These are phyloP conservation scores for Tylopilus orsonianus DNA, from an alignment of 1,284 basidiomycete species.

Conservation along the genomic window DNA sequence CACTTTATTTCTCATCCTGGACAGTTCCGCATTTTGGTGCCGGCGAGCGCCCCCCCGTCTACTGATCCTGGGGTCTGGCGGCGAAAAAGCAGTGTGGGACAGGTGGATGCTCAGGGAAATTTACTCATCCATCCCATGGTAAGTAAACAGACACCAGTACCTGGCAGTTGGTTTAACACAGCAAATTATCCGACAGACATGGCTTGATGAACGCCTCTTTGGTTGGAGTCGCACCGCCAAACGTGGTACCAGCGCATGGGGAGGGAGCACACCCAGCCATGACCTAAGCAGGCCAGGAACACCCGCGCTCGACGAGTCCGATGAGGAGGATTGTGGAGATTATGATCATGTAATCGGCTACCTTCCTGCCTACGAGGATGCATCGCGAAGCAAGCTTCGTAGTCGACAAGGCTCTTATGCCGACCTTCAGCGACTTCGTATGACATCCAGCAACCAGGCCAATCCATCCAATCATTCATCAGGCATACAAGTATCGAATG, in stretches of 20 bases:
- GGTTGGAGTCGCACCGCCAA: slow-evolving; percentile 81
- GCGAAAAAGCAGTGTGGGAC: slow-evolving; percentile 71
- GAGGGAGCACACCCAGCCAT: slow-evolving; percentile 49
- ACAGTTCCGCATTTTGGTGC: slow-evolving; percentile 80
- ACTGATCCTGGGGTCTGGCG: slow-evolving; percentile 68
- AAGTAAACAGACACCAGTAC: slow-evolving; percentile 13
- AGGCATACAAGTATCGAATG: slow-evolving; percentile 29
- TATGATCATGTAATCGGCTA: slow-evolving; percentile 76
- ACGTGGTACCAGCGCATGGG: slow-evolving; percentile 78
- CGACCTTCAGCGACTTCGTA: slow-evolving; percentile 69
- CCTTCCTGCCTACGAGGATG: slow-evolving; percentile 51
- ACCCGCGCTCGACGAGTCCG: slow-evolving; percentile 70
- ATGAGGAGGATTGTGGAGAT: slow-evolving; percentile 77
- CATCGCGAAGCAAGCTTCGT: slow-evolving; percentile 45
- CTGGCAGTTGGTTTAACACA: slow-evolving; percentile 1
- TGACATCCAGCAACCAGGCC: slow-evolving; percentile 31
- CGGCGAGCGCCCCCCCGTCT: slow-evolving; percentile 79
- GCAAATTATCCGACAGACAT: slow-evolving; percentile 49
- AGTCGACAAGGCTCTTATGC: slow-evolving; percentile 77
- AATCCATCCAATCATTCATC: slow-evolving; percentile 16
- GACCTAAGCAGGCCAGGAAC: slow-evolving; percentile 66
- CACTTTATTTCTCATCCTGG: slow-evolving; percentile 7
- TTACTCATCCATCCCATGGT: slow-evolving; percentile 81
- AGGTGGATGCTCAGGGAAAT: slow-evolving; percentile 77
- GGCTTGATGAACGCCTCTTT: slow-evolving; percentile 92